Conservation (phyloP, 176 grass and related monocot genomes). For the Hsuehochloa calcarea region DNA sequence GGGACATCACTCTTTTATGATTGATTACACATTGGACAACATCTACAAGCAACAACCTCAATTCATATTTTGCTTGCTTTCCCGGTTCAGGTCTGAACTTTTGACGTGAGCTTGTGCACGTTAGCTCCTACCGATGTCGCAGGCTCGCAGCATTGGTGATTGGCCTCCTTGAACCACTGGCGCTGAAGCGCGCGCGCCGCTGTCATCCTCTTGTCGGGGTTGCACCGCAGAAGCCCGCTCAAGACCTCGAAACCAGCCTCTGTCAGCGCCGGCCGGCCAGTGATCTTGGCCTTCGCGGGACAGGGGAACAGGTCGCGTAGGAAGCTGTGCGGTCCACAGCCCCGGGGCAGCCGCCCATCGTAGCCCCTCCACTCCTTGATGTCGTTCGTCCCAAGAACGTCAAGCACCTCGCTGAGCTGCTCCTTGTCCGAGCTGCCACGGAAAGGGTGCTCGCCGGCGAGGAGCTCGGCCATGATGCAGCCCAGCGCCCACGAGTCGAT, state of each 20-base stretch:
- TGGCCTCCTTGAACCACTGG: conserved; percentile 33
- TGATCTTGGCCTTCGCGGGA: not conserved
- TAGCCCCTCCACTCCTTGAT: not conserved
- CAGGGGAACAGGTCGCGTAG: not conserved
- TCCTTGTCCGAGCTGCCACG: conserved; percentile 9
- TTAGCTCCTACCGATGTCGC: too few relatives aligned
- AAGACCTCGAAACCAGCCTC: conserved; percentile 32
- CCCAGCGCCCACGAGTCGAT: conserved; percentile 37
- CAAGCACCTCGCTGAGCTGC: conserved; percentile 33
- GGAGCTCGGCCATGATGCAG: conserved; percentile 45
- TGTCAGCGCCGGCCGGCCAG: not conserved
- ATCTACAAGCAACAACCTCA: too few relatives aligned
- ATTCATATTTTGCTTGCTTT: too few relatives aligned
- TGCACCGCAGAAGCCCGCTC: conserved; percentile 20
- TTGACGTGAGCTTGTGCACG: too few relatives aligned
- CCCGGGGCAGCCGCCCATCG: not conserved
- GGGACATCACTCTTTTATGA: too few relatives aligned
- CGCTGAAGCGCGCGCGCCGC: conserved; percentile 4
- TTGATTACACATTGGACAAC: too few relatives aligned
- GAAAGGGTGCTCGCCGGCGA: conserved; percentile 2
- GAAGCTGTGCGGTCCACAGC: not conserved
- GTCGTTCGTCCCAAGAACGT: not conserved
- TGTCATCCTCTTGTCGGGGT: conserved; percentile 32
- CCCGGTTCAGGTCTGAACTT: too few relatives aligned
- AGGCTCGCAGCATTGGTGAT: too few relatives aligned